Conservation (phyloP, 148 eudicot species). For the Rhododendron kiyosumense region DNA sequence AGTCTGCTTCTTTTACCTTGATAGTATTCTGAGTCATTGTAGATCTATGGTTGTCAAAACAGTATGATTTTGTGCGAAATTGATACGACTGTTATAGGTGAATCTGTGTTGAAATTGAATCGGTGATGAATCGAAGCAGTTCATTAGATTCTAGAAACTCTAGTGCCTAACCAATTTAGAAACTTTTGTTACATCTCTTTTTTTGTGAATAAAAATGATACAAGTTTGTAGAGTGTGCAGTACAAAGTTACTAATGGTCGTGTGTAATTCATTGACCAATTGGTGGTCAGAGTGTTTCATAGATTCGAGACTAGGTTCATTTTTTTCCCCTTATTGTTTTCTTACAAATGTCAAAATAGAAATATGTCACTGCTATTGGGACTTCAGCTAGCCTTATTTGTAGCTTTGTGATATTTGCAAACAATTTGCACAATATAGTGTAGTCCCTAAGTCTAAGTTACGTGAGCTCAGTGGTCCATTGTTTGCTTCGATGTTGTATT, state of each 20-base stretch:
- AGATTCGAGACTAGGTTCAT: not conserved
- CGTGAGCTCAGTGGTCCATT: conserved; percentile 25
- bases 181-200: not conserved
- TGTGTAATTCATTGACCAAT: not conserved
- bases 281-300: not conserved
- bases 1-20: not conserved
- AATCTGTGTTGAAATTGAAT: not conserved
- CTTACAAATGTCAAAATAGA: not conserved
- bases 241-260: not conserved
- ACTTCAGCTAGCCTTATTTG: not conserved
- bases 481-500: conserved; percentile 28
- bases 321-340: not conserved
- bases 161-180: not conserved
- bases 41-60: not conserved
- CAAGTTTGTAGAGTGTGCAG: not conserved
- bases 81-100: not conserved
- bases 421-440: not conserved
- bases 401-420: not conserved
- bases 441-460: not conserved
- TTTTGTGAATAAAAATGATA: not conserved
- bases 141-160: not conserved
- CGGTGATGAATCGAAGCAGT: not conserved
- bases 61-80: not conserved
- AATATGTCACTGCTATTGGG: not conserved
- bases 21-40: not conserved